Evolutionary conservation across 345 rosid genomes (phyloP).

Genomic region (Iberis pinnata): DNA sequence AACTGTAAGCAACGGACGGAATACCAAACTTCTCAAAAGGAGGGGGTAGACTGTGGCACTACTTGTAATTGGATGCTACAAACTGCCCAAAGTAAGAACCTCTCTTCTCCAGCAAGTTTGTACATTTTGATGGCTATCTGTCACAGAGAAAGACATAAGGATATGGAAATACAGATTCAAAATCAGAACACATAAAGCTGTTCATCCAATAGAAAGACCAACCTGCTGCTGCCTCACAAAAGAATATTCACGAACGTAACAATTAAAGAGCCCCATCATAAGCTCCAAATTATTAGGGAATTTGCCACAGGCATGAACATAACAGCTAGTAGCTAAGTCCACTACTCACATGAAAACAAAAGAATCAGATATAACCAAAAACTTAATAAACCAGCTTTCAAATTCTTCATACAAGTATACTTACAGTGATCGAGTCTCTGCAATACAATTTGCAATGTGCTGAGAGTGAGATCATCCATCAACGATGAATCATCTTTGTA

Average conservation of each 20-base stretch:
- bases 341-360: conserved; percentile 36
- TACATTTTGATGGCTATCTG: conserved; percentile 99
- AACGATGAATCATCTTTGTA: conserved; percentile 57
- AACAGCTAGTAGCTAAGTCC: conserved; percentile 92
- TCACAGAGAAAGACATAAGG: conserved; percentile 29
- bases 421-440: conserved; percentile 90
- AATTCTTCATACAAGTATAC: conserved; percentile 23
- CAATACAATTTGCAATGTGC: conserved; percentile 84
- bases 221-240: conserved; percentile 99
- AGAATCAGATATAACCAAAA: background rate
- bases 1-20: conserved; percentile 18
- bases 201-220: conserved; percentile 22
- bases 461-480: conserved; percentile 96
- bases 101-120: conserved; percentile 84
- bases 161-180: conserved; percentile 2
- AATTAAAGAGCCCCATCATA: conserved; percentile 97
- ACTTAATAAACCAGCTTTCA: background rate
- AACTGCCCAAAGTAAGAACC: conserved; percentile 96
- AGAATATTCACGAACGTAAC: conserved; percentile 87
- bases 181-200: background rate
- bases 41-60: conserved; percentile 7
- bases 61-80: conserved; percentile 99
- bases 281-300: conserved; percentile 73
- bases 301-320: conserved; percentile 76
- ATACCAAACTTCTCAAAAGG: background rate